Evolutionary conservation across 371 early-diverging fungal species (phyloP), one percentile per base, ranked within the genome.

Genomic region (Haplosporangium sp.): DNA sequence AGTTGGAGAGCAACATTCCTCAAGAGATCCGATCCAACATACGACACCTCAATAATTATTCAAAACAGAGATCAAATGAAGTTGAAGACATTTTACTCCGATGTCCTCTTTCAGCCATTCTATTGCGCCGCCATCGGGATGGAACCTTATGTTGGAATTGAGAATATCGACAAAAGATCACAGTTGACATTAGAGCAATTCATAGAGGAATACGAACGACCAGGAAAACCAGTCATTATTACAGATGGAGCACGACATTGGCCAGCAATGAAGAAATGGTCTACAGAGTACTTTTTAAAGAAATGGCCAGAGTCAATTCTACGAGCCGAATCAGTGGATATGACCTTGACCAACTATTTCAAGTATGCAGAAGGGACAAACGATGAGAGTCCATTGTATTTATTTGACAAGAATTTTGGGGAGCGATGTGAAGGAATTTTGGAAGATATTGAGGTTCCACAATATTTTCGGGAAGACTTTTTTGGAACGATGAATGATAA

Each of bases 321-420:
- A 76, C 76, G 88, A 11, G 93, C 93, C 4, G 93, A 93, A 71
- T 87, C 89, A 0, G 85, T 91, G 20, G 86, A 90, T 63, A 77
- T 90, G 53, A 79, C 84, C 8, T 79, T 92, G 52, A 57, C 60
- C 11, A 78, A 87, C 39, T 93, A 93, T 67, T 76, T 82, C 57
- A 39, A 69, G 4, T 93, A 93, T 69, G 76, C 88, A 7, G 39
- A 64, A 17, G 64, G 76, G 0, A 82, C 76, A 10, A 65, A 65
- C 47, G 88, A 88, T 52, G 90, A 91, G 71, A 78, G 88, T 42
- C 93, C 92, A 6, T 61, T 93, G 13, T 93, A 93, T 61, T 69
- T 93, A 63, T 93, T 93, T 78, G 93, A 93, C 82, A 90, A 90
- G 74, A 71, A 85, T 40, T 90, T 91, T 77, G 85, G 76, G 4